Percentiles rank a stretch among this genome's conserved stretches.
Conservation (phyloP, 2,329 filamentous ascomycete genomes). For the Penicillium concentricum region DNA sequence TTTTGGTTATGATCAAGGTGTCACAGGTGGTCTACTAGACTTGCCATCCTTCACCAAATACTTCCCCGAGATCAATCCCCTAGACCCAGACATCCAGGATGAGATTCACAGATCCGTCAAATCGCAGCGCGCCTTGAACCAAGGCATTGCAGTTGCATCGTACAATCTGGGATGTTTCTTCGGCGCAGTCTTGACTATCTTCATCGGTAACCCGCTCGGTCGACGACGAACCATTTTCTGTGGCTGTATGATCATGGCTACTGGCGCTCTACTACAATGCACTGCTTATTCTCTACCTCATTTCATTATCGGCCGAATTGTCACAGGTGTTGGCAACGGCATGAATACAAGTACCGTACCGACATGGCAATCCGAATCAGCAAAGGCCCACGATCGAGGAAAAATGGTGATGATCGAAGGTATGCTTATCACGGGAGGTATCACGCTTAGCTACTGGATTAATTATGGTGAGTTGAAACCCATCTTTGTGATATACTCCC, state of each 20-base stretch:
- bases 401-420: conserved; percentile 54
- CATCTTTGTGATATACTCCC: background rate
- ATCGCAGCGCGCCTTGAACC: conserved; percentile 24
- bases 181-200: conserved; percentile 49
- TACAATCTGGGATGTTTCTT: conserved; percentile 51
- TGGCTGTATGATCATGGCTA: conserved; percentile 42
- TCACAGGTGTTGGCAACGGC: conserved; percentile 52
- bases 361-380: conserved; percentile 42
- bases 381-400: conserved; percentile 22
- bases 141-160: conserved; percentile 41
- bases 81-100: conserved; percentile 7
- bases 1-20: conserved; percentile 43
- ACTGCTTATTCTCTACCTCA: conserved; percentile 32
- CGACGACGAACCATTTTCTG: conserved; percentile 22
- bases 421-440: conserved; percentile 48
- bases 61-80: conserved; percentile 36
- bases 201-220: conserved; percentile 42
- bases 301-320: conserved; percentile 48
- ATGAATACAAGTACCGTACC: conserved; percentile 53
- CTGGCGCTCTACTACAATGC: conserved; percentile 20
- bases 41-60: conserved; percentile 40
- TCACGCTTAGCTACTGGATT: conserved; percentile 49
- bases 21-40: conserved; percentile 45
- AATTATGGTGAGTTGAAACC: conserved; percentile 38
- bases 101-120: background rate